Evolutionary conservation across 1,284 basidiomycete species (phyloP).

Genomic region (Fomitopsis pinicola): DNA sequence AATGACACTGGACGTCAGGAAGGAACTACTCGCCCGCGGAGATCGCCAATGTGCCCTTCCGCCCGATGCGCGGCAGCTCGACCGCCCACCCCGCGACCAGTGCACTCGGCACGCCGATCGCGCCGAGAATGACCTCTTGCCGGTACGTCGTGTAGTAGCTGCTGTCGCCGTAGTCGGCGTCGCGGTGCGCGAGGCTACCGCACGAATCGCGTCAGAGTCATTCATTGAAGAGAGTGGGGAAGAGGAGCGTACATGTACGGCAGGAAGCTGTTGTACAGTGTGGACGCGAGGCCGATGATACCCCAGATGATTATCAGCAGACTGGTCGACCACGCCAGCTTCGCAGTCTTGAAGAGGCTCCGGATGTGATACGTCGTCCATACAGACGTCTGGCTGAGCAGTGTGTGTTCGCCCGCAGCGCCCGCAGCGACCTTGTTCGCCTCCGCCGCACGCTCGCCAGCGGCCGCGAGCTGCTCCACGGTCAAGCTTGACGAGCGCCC

Average conservation of each 20-base stretch:
- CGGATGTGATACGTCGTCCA: conserved; percentile 42
- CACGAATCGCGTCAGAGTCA: neutral
- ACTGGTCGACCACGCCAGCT: conserved; percentile 54
- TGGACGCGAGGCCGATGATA: conserved; percentile 58
- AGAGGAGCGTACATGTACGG: conserved; percentile 34
- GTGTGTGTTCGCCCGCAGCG: conserved; percentile 12
- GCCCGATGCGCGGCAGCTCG: conserved; percentile 56
- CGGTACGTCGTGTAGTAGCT: conserved; percentile 48
- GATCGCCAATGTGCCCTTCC: conserved; percentile 57
- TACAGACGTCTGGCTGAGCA: conserved; percentile 34
- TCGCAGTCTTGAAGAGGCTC: conserved; percentile 49
- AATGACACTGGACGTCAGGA: conserved; percentile 34
- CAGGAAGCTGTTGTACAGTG: conserved; percentile 57
- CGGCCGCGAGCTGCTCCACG: conserved; percentile 36
- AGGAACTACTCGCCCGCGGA: conserved; percentile 41
- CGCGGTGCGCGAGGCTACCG: conserved; percentile 40
- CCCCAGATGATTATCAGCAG: conserved; percentile 56
- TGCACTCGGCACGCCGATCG: conserved; percentile 65
- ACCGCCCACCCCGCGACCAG: conserved; percentile 61
- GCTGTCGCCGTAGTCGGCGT: conserved; percentile 44
- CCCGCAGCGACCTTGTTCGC: conserved; percentile 8
- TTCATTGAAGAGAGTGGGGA: neutral
- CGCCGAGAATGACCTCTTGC: conserved; percentile 58
- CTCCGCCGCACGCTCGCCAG: conserved; percentile 17
- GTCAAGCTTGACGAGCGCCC: conserved; percentile 35